phyloP scores from a whole-genome alignment of 441 rosid genomes.

The Bruguiera hainesii region DNA sequence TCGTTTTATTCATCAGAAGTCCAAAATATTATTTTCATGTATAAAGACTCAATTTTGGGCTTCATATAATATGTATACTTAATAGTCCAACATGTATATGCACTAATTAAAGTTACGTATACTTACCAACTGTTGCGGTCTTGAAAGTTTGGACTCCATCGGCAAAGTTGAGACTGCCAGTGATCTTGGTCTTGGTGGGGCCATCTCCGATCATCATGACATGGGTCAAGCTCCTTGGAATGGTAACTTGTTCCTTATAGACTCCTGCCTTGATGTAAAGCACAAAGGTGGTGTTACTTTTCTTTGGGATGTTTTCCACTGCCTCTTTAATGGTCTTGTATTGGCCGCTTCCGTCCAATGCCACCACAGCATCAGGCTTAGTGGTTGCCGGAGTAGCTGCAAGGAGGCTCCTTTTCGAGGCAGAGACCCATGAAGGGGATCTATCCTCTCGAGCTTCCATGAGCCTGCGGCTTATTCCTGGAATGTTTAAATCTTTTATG shows the following conservation, averaged over 20 bases:
- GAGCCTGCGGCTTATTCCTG: slow-evolving; percentile 19
- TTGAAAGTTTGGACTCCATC: slow-evolving; percentile 48
- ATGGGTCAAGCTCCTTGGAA: slow-evolving; percentile 33
- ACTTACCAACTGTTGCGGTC: slow-evolving; percentile 62
- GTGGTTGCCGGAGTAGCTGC: slow-evolving; percentile 18
- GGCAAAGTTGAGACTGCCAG: slow-evolving; percentile 44
- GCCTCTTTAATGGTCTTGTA: slow-evolving; percentile 63
- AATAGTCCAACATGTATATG: background rate
- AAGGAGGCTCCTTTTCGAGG: slow-evolving; percentile 36
- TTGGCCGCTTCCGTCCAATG: slow-evolving; percentile 71
- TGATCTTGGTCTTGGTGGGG: slow-evolving; percentile 54
- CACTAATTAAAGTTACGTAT: background rate
- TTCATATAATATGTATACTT: no score
- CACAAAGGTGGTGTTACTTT: slow-evolving; percentile 35
- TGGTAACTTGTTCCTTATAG: slow-evolving; percentile 49
- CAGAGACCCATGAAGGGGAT: slow-evolving; percentile 50
- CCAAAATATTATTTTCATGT: no score
- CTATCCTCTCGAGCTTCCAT: slow-evolving; percentile 20
- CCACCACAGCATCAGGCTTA: slow-evolving; percentile 52
- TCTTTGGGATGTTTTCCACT: slow-evolving; percentile 36
- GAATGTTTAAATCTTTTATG: slow-evolving; percentile 29
- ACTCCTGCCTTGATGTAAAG: slow-evolving; percentile 67
- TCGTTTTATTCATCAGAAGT: no score
- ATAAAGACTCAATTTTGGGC: no score
- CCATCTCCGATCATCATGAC: slow-evolving; percentile 79